Evolutionary conservation across 1,284 basidiomycete genomes (phyloP).

Genomic region (Rhizoctonia solani): DNA sequence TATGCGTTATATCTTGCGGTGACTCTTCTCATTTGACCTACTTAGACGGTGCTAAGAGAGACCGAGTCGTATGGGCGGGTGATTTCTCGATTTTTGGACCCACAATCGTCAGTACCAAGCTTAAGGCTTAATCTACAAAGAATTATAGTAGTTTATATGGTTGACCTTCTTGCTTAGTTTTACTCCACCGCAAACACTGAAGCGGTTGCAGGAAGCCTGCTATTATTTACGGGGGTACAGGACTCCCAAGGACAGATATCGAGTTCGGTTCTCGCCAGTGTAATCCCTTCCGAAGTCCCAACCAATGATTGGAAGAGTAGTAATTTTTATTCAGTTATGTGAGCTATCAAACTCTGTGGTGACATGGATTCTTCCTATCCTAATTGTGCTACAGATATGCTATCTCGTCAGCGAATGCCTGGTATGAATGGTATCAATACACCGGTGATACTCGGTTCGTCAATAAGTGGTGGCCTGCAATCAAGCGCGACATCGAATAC

Average conservation of each 20-base stretch:
- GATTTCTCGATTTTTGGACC: slow-evolving; percentile 1
- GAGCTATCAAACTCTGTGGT: not conserved
- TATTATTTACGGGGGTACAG: not conserved
- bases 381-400: not conserved
- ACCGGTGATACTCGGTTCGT: not conserved
- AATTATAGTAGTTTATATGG: not conserved
- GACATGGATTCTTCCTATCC: not conserved
- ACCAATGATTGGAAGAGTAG: not conserved
- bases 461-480: not conserved
- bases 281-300: not conserved
- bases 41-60: not conserved
- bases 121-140: no score
- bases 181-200: not conserved
- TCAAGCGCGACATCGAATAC: not conserved
- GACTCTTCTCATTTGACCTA: not conserved
- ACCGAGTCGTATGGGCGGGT: not conserved
- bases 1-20: not conserved
- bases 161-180: no score
- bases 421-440: not conserved
- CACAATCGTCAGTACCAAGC: not conserved
- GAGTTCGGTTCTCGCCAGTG: not conserved
- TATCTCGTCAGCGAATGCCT: not conserved
- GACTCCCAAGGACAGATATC: not conserved
- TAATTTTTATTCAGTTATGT: not conserved
- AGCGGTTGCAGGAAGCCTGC: not conserved